phyloP scores from a whole-genome alignment of 345 rosid genomes.

The Geranium brycei region DNA sequence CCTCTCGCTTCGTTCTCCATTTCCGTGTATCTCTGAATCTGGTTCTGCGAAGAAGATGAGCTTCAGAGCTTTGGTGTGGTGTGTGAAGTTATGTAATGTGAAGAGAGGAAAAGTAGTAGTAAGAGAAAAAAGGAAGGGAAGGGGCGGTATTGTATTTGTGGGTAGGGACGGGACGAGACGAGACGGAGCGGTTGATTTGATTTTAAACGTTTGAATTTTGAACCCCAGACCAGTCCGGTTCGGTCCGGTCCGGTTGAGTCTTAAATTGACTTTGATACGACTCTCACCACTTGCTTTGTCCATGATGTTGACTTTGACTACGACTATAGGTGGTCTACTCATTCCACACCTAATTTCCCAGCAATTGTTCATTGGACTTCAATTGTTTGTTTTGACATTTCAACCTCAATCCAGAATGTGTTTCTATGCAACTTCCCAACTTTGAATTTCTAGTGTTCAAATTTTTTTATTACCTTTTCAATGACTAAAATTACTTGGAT shows the following conservation, averaged over 20 bases:
- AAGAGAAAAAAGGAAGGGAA: background rate
- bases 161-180: background rate
- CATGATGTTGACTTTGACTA: background rate
- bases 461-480: too few species aligned
- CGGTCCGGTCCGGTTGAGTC: background rate
- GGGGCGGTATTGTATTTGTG: background rate
- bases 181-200: background rate
- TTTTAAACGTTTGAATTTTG: background rate
- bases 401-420: background rate
- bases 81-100: background rate
- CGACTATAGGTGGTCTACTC: too few species aligned
- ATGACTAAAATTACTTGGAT: too few species aligned
- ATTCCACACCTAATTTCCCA: background rate
- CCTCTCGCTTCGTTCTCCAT: background rate
- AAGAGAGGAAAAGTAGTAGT: background rate
- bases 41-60: too few species aligned
- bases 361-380: background rate
- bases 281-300: background rate
- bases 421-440: background rate
- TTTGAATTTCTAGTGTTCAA: too few species aligned
- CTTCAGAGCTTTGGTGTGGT: background rate
- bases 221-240: background rate
- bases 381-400: background rate
- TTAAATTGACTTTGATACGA: background rate
- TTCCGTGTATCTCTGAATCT: too few species aligned